Evolutionary conservation across 257 asterid species (phyloP), one percentile per base, ranked within the genome.

Genomic region (Solanum piurae): DNA sequence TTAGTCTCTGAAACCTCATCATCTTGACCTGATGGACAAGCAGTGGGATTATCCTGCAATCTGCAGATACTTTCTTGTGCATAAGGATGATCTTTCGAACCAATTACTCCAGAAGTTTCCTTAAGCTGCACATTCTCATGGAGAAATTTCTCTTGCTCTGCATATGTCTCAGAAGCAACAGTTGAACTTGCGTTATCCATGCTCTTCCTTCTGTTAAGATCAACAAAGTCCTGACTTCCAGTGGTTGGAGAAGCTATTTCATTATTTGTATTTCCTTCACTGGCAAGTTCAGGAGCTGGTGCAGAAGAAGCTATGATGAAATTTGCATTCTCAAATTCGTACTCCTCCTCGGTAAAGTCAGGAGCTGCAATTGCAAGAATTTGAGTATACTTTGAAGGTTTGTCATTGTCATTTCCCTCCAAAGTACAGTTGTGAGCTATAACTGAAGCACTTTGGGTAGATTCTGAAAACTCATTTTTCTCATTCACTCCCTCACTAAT

Each of bases 361-460:
- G 96, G 98, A 91, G 95, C 94, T 83, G 88, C 87, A 88, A 93
- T 82, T 11, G 92, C 85, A 37, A 91, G 90, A 84, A 83, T 88
- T 64, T 86, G 93, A 83, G 94, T 89, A 90, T 89, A 89, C 86
- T 72, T 91, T 36, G 91, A 83, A 87, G 92, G 82, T 84, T 69
- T 94, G 87, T 72, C 88, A 46, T 36, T 52, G 72, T 72, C 89
- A 72, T 88, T 87, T 86, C 89, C 93, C 40, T 86, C 90, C 85
- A 86, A 84, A 52, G 90, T 87, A 49, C 68, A 83, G 80, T 91
- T 93, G 74, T 74, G 85, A 88, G 74, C 83, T 29, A 72, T 85
- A 25, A 44, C 66, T 38, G 89, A 80, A 90, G 85, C 40, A 33
- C 83, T 88, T 79, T 85, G 88, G 83, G 37, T 72, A 75, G 64